Base-by-base conservation (phyloP, 257 asterid genomes). In the Agastache rugosa region DNA sequence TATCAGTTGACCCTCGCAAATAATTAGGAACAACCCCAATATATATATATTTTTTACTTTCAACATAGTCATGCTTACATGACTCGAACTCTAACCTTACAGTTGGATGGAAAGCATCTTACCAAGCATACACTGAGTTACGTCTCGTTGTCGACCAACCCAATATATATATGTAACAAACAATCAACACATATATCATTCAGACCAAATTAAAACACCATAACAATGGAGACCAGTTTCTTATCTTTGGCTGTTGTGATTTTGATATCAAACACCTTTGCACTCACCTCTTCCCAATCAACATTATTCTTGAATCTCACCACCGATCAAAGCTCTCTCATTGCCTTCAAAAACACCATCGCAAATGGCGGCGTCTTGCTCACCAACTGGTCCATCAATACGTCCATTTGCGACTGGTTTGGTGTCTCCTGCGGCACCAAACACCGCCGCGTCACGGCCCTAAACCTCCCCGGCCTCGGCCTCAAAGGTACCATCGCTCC, bases 401-500 rank as follows among this genome's bases (percentile, higher is more conserved):
- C 67, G 0, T 19, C 75, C 50, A 37, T 55, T 0, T 71, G 75
- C 15, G 0, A 3, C 5, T 71, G 67, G 75, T 4, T 29, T 3
- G 87, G 87, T 1, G 75, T 85, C 58, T 27, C 80, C 35, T 85
- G 85, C 77, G 62, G 44, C 66, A 3, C 12, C 11, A 60, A 48
- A 9, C 68, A 17, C 23, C 67, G 37, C 2, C 76, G 85, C 47
- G 78, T 82, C 42, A 69, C 61, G 1, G 34, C 82, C 45, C 48
- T 85, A 72, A 17, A 54, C n/a, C 1, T 54, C 10, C 22, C 85
- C 0, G 42, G 56, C 45, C 62, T 53, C 19, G 16, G 15, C 9
- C 74, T 64, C 20, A 2, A 0, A 3, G 71, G 71, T 12, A 41
- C 8, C 35, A 0, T 63, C 6, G 6, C 69, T 11, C 74, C 55